Evolutionary conservation across 164 flowering plant genomes (phyloP).

Genomic region (Annona cherimola): DNA sequence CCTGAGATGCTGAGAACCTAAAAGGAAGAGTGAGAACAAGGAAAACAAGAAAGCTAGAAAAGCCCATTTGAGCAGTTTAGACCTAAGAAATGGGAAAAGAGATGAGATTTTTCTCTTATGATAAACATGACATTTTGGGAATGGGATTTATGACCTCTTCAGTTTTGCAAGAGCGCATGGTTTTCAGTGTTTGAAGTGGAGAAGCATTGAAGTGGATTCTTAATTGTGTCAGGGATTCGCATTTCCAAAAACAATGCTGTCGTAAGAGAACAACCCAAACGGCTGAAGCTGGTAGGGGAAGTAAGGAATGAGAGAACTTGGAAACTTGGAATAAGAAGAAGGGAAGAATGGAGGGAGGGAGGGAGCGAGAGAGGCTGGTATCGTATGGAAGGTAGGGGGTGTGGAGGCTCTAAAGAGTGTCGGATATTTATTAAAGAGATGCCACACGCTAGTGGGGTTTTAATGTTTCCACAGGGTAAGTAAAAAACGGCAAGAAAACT

Average conservation of each 20-base stretch:
- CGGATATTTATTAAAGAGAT: no score
- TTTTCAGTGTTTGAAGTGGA: neutral
- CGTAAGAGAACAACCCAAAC: no score
- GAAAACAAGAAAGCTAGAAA: constrained; percentile 26
- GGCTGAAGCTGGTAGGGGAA: neutral
- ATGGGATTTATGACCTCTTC: neutral
- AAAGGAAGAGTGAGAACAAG: constrained; percentile 38
- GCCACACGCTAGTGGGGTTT: no score
- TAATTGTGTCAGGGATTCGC: neutral
- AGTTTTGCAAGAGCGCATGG: neutral
- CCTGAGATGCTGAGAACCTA: constrained; percentile 39
- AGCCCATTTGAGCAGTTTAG: constrained; percentile 38
- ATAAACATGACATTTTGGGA: neutral
- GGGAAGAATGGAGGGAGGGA: constrained; percentile 13
- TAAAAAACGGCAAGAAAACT: no score
- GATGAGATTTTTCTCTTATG: constrained; percentile 1
- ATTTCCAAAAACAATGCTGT: no score
- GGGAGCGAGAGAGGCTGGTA: neutral
- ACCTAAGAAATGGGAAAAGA: constrained; percentile 6
- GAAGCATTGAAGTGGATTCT: neutral
- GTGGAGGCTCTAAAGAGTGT: no score
- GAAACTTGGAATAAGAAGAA: neutral
- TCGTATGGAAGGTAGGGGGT: no score
- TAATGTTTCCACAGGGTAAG: no score
- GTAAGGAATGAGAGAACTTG: neutral